Conservation (phyloP, 192 early-diverging fungal genomes). For the Bifiguratus adelaidae region DNA sequence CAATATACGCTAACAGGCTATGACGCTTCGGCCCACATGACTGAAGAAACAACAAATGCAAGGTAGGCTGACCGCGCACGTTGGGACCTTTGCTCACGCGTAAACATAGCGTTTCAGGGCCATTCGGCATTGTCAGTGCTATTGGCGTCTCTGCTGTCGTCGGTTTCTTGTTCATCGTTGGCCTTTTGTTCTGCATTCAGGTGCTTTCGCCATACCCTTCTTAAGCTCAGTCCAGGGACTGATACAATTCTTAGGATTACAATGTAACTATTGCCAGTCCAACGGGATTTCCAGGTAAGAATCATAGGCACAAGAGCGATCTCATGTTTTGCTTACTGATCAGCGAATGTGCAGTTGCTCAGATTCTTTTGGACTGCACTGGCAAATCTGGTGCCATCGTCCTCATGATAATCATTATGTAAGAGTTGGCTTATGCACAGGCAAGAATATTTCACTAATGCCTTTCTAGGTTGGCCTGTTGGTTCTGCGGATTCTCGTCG, state of each 20-base stretch:
- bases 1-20: slow-evolving; percentile 40
- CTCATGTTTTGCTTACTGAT: no score
- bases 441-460: no score
- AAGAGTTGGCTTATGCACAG: no score
- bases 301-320: no score
- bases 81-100: slow-evolving; percentile 17
- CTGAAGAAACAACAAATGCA: slow-evolving; percentile 36
- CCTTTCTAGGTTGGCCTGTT: no score
- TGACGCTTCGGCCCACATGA: slow-evolving; percentile 35
- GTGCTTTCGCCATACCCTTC: no score
- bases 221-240: no score
- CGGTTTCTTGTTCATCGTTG: slow-evolving; percentile 37
- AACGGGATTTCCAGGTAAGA: slow-evolving; percentile 22
- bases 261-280: slow-evolving; percentile 15
- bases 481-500: slow-evolving; percentile 35
- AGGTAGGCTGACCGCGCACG: slow-evolving; percentile 31
- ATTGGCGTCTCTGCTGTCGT: slow-evolving; percentile 15
- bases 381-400: slow-evolving; percentile 26
- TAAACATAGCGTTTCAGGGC: neutral
- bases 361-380: slow-evolving; percentile 33
- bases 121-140: slow-evolving; percentile 14
- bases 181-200: slow-evolving; percentile 32
- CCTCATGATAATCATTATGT: slow-evolving; percentile 25
- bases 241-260: no score
- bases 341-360: no score